Conservation (phyloP, 2,329 filamentous ascomycete genomes). For the Fonsecaea monophora region DNA sequence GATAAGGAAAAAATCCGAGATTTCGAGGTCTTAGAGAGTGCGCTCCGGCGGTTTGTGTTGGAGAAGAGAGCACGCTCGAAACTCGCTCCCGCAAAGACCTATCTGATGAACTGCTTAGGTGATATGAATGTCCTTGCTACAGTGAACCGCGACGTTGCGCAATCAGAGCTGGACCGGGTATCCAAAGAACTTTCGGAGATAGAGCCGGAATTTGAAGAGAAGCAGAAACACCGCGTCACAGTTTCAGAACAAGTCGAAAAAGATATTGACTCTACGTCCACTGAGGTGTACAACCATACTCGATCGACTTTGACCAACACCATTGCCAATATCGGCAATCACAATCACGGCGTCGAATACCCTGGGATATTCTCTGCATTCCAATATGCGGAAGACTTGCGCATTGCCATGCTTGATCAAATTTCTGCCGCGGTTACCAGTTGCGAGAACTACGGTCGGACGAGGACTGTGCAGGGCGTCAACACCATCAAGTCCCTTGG, state of each 20-base stretch:
- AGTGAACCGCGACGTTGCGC: slow-evolving; percentile 86
- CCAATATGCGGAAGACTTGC: slow-evolving; percentile 90
- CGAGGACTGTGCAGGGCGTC: slow-evolving; percentile 78
- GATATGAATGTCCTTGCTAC: slow-evolving; percentile 82
- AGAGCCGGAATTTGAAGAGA: slow-evolving; percentile 83
- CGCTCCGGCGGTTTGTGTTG: slow-evolving; percentile 87
- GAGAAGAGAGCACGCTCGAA: slow-evolving; percentile 96
- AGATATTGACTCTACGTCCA: slow-evolving; percentile 83
- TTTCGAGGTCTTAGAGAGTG: slow-evolving; percentile 87
- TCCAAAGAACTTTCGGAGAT: slow-evolving; percentile 79
- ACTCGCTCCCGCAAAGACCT: slow-evolving; percentile 92
- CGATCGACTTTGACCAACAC: slow-evolving; percentile 75
- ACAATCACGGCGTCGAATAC: slow-evolving; percentile 82
- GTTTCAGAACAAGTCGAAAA: slow-evolving; percentile 81
- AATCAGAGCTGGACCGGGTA: slow-evolving; percentile 83
- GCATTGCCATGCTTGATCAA: slow-evolving; percentile 87
- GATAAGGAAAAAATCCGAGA: slow-evolving; percentile 89
- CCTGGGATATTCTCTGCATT: slow-evolving; percentile 85
- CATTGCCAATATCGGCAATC: slow-evolving; percentile 77
- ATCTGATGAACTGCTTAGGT: slow-evolving; percentile 88
- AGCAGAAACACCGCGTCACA: slow-evolving; percentile 78
- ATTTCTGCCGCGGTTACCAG: slow-evolving; percentile 77
- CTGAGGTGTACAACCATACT: slow-evolving; percentile 84
- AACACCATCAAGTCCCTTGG: slow-evolving; percentile 88
- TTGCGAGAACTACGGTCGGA: slow-evolving; percentile 86